Base-by-base conservation (phyloP, 2,329 filamentous ascomycete genomes). In the Arachnopeziza araneosa region DNA sequence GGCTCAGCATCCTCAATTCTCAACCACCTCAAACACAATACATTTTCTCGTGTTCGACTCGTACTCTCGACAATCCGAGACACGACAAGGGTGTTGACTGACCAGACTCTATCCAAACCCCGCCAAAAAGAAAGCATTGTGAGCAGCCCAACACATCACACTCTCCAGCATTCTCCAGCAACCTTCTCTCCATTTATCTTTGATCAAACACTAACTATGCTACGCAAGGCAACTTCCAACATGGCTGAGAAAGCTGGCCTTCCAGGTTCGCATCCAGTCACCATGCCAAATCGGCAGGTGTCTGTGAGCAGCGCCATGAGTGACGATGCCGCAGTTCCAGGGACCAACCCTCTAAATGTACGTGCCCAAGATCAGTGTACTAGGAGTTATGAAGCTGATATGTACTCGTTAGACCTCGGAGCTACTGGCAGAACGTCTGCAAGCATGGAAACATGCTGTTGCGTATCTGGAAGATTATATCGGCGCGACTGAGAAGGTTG, bases 391-490 rank as follows among this genome's bases (percentile, higher is more conserved):
- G 36, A 19, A 30, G 52, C 61, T 67, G 53, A 64, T 51, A n/a
- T n/a, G 14, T 54, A 22, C 26, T 30, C 26, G 44, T 4, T 44
- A 91, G 87, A 90, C 89, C 23, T 86, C 88, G n/a, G 87, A 83
- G 50, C 82, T 98, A 55, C 87, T 99, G 65, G 82, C 88, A 58
- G 91, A 98, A 79, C 86, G 95, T 66, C 81, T 99, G 63, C 89
- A 90, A 70, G 95, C 95, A 53, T 99, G 92, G 92, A 98, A 97
- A 75, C 93, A 98, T 74, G 91, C 93, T 63, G 90, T 92, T 64
- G 90, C 82, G 59, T 93, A 96, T 72, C 82, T 99, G 54, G 92
- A 98, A 76, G 91, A 96, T 56, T 99, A 97, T 74, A 82, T 98
- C 70, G 79, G 79, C 30, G 87, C 89, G 7, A 90, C 92, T 2